These are phyloP conservation scores for Ephemerocybe angulata DNA, from an alignment of 768 basidiomycete species.

Conservation along the genomic window DNA sequence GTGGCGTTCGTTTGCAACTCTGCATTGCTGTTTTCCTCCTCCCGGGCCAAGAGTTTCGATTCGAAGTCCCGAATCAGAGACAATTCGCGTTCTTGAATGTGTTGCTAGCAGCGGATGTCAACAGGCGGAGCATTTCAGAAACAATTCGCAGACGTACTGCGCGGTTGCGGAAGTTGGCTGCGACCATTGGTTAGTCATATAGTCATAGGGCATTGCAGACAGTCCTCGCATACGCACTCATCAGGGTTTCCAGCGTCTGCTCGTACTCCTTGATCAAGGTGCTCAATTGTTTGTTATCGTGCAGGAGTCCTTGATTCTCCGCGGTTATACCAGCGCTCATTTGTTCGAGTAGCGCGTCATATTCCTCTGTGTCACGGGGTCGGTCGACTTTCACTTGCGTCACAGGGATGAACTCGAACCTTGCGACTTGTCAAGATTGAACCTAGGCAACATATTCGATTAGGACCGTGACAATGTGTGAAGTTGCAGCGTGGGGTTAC, in stretches of 20 bases:
- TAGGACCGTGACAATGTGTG: not conserved
- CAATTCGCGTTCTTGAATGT: slow-evolving; percentile 90
- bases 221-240: slow-evolving; percentile 48
- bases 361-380: slow-evolving; percentile 60
- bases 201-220: slow-evolving; percentile 9
- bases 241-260: slow-evolving; percentile 90
- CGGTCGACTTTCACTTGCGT: not conserved
- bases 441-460: slow-evolving; percentile 39
- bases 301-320: slow-evolving; percentile 82
- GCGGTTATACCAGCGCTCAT: slow-evolving; percentile 76
- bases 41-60: slow-evolving; percentile 69
- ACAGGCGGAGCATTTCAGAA: slow-evolving; percentile 6
- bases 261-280: slow-evolving; percentile 94
- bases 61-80: slow-evolving; percentile 90
- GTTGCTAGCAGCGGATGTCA: slow-evolving; percentile 52
- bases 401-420: slow-evolving; percentile 39
- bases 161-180: slow-evolving; percentile 72
- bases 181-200: slow-evolving; percentile 6
- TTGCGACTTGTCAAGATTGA: slow-evolving; percentile 85
- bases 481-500: slow-evolving; percentile 34
- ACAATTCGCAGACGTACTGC: slow-evolving; percentile 58
- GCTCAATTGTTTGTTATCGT: slow-evolving; percentile 96
- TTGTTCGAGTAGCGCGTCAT: slow-evolving; percentile 82
- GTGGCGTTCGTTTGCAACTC: slow-evolving; percentile 61
- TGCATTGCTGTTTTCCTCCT: slow-evolving; percentile 60